Percentiles rank a stretch among this genome's conserved stretches.
phyloP scores from a whole-genome alignment of 441 rosid genomes.

The Manihot esculenta region DNA sequence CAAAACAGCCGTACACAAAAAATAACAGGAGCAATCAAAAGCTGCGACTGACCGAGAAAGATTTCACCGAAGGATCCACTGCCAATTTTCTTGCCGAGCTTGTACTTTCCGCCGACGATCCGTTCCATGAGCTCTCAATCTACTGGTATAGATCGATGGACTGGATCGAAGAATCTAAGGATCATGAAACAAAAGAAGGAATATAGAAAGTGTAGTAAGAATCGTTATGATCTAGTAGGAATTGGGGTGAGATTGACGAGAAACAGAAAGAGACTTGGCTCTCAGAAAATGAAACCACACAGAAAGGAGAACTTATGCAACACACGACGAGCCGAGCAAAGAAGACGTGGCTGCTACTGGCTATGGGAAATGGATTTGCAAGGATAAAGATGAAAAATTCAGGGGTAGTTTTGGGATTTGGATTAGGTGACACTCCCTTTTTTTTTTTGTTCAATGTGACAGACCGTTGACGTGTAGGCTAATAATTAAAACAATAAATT shows the following conservation, averaged over 20 bases:
- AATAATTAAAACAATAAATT: no score
- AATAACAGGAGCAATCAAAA: background rate
- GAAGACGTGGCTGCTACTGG: slow-evolving; percentile 14
- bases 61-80: slow-evolving; percentile 96
- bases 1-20: background rate
- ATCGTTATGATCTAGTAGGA: background rate
- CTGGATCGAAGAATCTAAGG: background rate
- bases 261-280: background rate
- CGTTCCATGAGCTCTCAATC: slow-evolving; percentile 57
- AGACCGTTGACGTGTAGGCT: slow-evolving; percentile 21
- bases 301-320: background rate
- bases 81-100: slow-evolving; percentile 95
- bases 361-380: background rate
- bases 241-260: background rate
- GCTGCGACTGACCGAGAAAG: slow-evolving; percentile 54
- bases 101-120: slow-evolving; percentile 80
- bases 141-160: background rate
- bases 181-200: background rate
- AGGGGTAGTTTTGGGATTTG: slow-evolving; percentile 36
- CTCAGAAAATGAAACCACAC: slow-evolving; percentile 25
- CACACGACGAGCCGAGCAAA: slow-evolving; percentile 11
- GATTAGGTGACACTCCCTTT: no score
- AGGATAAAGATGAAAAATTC: slow-evolving; percentile 12
- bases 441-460: no score
- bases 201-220: background rate